Evolutionary conservation across 176 grass and related monocot species (phyloP).

Genomic region (Neostapfia colusana): DNA sequence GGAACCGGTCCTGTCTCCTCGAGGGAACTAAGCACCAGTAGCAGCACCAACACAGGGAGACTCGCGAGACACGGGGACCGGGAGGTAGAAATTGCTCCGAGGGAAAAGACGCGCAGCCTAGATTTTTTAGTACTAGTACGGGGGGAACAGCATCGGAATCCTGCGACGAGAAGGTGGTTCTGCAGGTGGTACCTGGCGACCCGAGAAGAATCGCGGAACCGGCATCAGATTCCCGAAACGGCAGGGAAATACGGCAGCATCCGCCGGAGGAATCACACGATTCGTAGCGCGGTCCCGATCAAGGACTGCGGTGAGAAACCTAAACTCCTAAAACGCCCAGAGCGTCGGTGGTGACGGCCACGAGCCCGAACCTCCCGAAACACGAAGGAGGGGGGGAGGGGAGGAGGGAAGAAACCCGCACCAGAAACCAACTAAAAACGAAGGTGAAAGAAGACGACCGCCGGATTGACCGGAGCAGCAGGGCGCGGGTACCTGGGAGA

Average conservation of each 20-base stretch:
- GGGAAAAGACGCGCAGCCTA: background rate
- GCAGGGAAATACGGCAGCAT: background rate
- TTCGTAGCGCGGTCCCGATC: background rate
- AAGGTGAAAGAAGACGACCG: background rate
- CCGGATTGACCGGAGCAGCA: too few species aligned
- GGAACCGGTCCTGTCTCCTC: background rate
- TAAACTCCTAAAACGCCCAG: background rate
- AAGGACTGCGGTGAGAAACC: background rate
- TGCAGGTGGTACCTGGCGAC: background rate
- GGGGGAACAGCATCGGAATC: background rate
- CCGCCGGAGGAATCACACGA: background rate
- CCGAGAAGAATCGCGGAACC: background rate
- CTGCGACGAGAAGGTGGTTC: background rate
- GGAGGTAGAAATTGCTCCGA: background rate
- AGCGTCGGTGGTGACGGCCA: background rate
- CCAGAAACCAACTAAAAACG: background rate
- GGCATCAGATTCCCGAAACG: background rate
- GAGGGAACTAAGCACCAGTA: background rate
- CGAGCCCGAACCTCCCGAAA: background rate
- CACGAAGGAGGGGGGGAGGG: background rate
- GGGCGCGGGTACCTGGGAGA: constrained; percentile 54
- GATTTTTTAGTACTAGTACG: background rate
- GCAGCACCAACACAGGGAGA: background rate
- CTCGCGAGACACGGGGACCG: background rate
- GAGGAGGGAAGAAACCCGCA: background rate